Evolutionary conservation across 768 basidiomycete species (phyloP).

Genomic region (Neoboletus magnificus): DNA sequence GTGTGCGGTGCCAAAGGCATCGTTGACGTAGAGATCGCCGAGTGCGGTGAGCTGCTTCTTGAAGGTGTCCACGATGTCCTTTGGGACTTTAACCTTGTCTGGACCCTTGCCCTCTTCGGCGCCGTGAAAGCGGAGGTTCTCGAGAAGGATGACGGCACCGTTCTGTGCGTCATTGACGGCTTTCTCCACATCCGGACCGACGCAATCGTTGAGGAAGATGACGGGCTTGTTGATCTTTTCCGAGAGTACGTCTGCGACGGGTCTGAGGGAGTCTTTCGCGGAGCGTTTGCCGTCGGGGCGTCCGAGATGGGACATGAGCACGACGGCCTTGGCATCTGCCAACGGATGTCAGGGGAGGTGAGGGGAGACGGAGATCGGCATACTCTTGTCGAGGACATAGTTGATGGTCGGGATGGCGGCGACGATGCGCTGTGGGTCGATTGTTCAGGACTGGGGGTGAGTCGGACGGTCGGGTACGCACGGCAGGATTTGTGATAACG

Average conservation of each 20-base stretch:
- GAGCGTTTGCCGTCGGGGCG: conserved; percentile 92
- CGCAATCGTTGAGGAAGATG: conserved; percentile 79
- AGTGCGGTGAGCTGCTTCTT: conserved; percentile 84
- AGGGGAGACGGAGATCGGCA: conserved; percentile 2
- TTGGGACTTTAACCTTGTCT: conserved; percentile 93
- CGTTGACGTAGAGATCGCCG: conserved; percentile 97
- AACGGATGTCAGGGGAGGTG: neutral
- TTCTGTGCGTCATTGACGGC: conserved; percentile 55
- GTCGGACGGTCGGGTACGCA: conserved; percentile 41
- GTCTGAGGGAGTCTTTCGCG: conserved; percentile 86
- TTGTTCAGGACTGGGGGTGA: conserved; percentile 2
- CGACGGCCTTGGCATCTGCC: conserved; percentile 73
- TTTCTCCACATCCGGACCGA: conserved; percentile 81
- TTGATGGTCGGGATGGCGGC: conserved; percentile 94
- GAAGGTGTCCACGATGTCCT: conserved; percentile 77
- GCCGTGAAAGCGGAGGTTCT: conserved; percentile 98
- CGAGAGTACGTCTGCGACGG: conserved; percentile 69
- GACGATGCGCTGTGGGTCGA: conserved; percentile 75
- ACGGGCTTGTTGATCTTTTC: conserved; percentile 52
- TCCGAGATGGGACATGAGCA: conserved; percentile 97
- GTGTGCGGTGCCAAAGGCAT: conserved; percentile 98
- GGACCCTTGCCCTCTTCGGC: conserved; percentile 98
- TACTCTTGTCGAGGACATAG: conserved; percentile 86
- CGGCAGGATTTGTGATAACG: conserved; percentile 96
- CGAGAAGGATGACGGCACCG: conserved; percentile 84